Conservation (phyloP, 345 rosid genomes). For the Eucalyptus polyanthemos region DNA sequence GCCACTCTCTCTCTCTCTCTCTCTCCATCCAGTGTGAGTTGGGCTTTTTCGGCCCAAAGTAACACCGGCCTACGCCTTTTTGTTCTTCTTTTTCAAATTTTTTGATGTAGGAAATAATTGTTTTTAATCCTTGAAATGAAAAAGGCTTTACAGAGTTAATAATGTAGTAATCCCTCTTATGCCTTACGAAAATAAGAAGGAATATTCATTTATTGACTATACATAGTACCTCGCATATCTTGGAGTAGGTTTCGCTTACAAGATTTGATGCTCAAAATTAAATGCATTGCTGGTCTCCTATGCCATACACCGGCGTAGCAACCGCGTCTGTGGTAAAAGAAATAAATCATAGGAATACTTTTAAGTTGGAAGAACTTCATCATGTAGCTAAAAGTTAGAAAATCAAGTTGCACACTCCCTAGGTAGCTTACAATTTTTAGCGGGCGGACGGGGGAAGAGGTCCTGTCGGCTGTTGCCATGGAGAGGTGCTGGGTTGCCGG, state of each 20-base stretch:
- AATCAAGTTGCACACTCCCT: not conserved
- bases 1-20: no score
- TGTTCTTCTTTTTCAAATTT: no score
- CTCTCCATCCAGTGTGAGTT: not conserved
- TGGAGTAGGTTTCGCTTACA: not conserved
- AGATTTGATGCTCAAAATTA: not conserved
- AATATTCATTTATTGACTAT: not conserved
- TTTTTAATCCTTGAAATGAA: not conserved
- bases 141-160: not conserved
- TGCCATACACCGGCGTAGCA: fast-evolving
- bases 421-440: not conserved
- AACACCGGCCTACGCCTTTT: not conserved
- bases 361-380: not conserved
- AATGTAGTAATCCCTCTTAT: not conserved
- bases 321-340: not conserved
- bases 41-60: not conserved
- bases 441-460: not conserved
- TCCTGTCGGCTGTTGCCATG: not conserved
- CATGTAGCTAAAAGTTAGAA: not conserved
- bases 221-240: not conserved
- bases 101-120: not conserved
- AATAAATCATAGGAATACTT: not conserved
- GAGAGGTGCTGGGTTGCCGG: not conserved
- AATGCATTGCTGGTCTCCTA: no score
- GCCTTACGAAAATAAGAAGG: not conserved